Percentiles rank a stretch among this genome's conserved stretches.
These are phyloP conservation scores for Kodamaea arcana DNA, from an alignment of 1,139 yeast genomes.

Conservation along the genomic window DNA sequence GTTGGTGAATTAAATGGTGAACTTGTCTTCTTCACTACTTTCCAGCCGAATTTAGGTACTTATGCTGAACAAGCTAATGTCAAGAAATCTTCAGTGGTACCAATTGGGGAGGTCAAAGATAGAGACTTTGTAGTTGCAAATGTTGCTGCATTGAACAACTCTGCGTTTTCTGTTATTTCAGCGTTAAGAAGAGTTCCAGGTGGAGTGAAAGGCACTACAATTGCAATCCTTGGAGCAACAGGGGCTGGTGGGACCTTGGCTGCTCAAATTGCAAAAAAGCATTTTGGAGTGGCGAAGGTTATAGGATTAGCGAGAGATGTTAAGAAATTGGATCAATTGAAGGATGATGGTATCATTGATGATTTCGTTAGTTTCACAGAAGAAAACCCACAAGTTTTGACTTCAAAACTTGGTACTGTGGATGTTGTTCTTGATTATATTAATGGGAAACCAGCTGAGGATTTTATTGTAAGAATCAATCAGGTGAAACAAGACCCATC, in stretches of 20 bases:
- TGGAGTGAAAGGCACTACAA: constrained; percentile 8
- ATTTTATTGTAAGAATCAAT: constrained; percentile 4
- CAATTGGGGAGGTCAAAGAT: constrained; percentile 7
- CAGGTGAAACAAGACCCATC: constrained; percentile 6
- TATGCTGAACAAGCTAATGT: constrained; percentile 10
- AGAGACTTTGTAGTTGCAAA: constrained; percentile 7
- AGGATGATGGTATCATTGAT: constrained; percentile 10
- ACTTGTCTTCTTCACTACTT: constrained; percentile 12
- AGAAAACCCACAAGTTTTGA: constrained; percentile 3
- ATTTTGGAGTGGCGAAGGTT: constrained; percentile 13
- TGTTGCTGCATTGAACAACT: constrained; percentile 14
- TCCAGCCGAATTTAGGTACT: constrained; percentile 9
- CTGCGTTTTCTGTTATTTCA: constrained; percentile 10
- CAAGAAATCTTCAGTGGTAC: constrained; percentile 7
- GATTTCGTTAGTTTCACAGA: constrained; percentile 7
- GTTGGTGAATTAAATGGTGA: constrained; percentile 12
- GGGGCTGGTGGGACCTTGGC: constrained; percentile 18
- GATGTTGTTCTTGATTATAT: constrained; percentile 14
- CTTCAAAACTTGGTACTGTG: constrained; percentile 6
- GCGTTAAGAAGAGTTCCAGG: constrained; percentile 11
- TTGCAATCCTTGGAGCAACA: constrained; percentile 17
- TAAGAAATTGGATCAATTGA: constrained; percentile 8
- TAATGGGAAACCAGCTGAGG: constrained; percentile 11
- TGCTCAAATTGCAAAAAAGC: constrained; percentile 13
- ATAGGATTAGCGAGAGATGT: constrained; percentile 12